A percentile compares a stretch with the other conserved stretches of the same genome.
These are phyloP conservation scores for Yamadazyma triangularis DNA, from an alignment of 1,139 yeast species.

Conservation along the genomic window DNA sequence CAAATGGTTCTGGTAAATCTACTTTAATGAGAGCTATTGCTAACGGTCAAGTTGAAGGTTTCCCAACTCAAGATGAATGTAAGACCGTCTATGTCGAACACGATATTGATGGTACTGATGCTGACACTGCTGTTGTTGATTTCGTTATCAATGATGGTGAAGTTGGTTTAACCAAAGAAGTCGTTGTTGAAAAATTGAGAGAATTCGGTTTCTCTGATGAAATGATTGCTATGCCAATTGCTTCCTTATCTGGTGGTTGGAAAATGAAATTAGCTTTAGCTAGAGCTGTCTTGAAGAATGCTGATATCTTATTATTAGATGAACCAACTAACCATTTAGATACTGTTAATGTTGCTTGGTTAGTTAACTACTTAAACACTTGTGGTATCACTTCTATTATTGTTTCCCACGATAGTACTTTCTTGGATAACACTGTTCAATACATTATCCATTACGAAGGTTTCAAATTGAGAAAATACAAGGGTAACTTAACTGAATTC, in stretches of 20 bases:
- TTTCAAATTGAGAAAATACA: constrained; percentile 98
- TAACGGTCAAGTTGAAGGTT: constrained; percentile 99
- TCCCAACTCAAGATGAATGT: constrained; percentile 98
- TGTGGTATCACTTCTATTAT: constrained; percentile 98
- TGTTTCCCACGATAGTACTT: constrained; percentile 99
- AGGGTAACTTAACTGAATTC: constrained; percentile 98
- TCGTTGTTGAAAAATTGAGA: constrained; percentile 65
- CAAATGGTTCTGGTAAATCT: constrained; percentile 99
- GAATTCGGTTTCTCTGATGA: constrained; percentile 93
- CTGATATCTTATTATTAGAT: constrained; percentile 95
- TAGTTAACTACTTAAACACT: constrained; percentile 96
- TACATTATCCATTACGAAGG: constrained; percentile 99
- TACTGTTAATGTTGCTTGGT: constrained; percentile 98
- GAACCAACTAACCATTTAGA: constrained; percentile 99
- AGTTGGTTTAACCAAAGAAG: constrained; percentile 69
- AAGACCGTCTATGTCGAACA: constrained; percentile 99
- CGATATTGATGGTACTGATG: constrained; percentile 97
- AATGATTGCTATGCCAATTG: constrained; percentile 89
- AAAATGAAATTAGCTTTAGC: constrained; percentile 99
- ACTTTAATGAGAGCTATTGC: constrained; percentile 99
- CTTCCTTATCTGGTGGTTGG: constrained; percentile 99
- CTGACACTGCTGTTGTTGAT: constrained; percentile 88
- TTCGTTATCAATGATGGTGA: constrained; percentile 82
- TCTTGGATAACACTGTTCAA: constrained; percentile 96
- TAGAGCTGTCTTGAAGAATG: constrained; percentile 98